Conservation (phyloP, 371 early-diverging fungal species). For the Phascolomyces articulosus region DNA sequence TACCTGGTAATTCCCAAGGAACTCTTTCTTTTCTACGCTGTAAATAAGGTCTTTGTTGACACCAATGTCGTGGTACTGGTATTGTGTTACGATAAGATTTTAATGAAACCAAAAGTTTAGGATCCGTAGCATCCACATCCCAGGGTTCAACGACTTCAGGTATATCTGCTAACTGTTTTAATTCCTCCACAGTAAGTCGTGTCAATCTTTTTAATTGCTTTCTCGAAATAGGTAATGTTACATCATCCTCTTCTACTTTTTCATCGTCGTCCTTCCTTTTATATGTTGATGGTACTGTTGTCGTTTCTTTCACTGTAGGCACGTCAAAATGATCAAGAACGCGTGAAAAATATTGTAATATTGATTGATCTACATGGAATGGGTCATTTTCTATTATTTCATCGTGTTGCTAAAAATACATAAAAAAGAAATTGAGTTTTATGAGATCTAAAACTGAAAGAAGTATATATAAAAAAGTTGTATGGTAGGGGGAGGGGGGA, state of each 20-base stretch:
- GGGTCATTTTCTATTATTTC: background rate
- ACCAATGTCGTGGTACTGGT: conserved; percentile 94
- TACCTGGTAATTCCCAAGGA: conserved; percentile 84
- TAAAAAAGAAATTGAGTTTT: background rate
- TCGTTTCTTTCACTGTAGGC: background rate
- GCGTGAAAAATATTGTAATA: conserved; percentile 1
- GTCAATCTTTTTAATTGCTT: conserved; percentile 61
- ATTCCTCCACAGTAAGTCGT: conserved; percentile 79
- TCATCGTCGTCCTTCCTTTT: too few species aligned
- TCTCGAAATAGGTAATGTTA: conserved; percentile 39
- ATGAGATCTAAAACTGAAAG: too few species aligned
- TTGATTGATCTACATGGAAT: background rate
- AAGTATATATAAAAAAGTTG: too few species aligned
- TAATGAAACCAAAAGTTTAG: conserved; percentile 76
- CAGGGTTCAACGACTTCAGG: conserved; percentile 97
- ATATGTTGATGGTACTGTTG: background rate
- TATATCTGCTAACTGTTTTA: conserved; percentile 80
- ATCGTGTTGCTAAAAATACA: background rate
- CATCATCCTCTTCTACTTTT: background rate
- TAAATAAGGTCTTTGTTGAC: conserved; percentile 85
- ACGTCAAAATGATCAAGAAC: conserved; percentile 11
- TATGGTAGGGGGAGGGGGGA: too few species aligned
- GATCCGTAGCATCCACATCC: conserved; percentile 85
- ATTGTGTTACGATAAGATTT: conserved; percentile 86
- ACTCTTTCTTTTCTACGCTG: conserved; percentile 86